phyloP scores from a whole-genome alignment of 257 asterid genomes.

The Solanum etuberosum region DNA sequence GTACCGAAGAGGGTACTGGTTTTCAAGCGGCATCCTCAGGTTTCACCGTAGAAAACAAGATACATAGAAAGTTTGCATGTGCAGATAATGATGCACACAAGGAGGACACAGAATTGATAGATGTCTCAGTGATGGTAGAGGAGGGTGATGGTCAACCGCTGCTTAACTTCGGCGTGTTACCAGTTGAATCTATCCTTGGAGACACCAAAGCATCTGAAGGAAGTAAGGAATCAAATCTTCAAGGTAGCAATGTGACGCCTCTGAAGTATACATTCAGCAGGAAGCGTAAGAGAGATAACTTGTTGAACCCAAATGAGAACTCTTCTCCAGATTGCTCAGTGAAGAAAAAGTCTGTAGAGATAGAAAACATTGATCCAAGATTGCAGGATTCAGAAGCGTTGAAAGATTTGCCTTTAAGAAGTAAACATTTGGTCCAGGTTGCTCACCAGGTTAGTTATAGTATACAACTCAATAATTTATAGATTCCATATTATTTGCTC shows the following conservation, averaged over 20 bases:
- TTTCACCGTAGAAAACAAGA: not conserved
- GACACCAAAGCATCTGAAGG: slow-evolving; percentile 5
- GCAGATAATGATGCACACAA: not conserved
- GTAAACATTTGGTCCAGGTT: slow-evolving; percentile 23
- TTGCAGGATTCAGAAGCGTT: not conserved
- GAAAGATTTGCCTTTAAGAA: slow-evolving; percentile 7
- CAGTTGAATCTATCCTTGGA: slow-evolving; percentile 11
- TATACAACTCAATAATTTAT: not conserved
- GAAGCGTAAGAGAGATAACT: slow-evolving; percentile 30
- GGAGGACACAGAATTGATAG: slow-evolving; percentile 17
- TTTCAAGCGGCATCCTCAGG: not conserved
- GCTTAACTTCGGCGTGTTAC: slow-evolving; percentile 14
- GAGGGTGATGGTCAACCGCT: slow-evolving; percentile 17
- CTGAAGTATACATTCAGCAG: slow-evolving; percentile 30
- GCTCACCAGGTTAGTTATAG: slow-evolving; percentile 29
- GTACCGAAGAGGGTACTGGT: slow-evolving; percentile 4
- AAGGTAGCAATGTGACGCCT: slow-evolving; percentile 1
- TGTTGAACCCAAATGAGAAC: slow-evolving; percentile 14
- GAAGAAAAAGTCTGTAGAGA: slow-evolving; percentile 4
- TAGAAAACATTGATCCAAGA: slow-evolving; percentile 7
- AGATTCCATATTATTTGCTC: not conserved
- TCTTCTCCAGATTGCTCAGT: slow-evolving; percentile 2
- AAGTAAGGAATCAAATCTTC: not conserved
- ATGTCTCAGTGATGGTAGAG: slow-evolving; percentile 17
- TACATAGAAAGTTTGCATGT: not conserved